Conservation (phyloP, 2,329 filamentous ascomycete species). For the Diaporthe australafricana region DNA sequence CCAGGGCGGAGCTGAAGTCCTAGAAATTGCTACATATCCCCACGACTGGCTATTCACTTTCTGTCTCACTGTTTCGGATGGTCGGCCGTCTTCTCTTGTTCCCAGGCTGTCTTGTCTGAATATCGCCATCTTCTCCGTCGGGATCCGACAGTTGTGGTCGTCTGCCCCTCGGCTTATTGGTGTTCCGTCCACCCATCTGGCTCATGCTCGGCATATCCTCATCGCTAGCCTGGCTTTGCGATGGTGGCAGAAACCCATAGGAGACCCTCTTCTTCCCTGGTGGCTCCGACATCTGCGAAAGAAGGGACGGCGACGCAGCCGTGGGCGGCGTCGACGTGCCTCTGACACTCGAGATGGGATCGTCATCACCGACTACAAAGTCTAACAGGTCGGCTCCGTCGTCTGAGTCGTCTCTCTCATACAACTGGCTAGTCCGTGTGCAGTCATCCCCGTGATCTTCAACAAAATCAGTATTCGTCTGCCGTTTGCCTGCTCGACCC, state of each 20-base stretch:
- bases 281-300: not conserved
- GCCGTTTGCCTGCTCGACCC: not conserved
- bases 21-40: not conserved
- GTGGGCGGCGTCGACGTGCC: conserved; percentile 28
- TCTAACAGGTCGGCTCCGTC: conserved; percentile 63
- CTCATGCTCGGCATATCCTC: conserved; percentile 35
- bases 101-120: conserved; percentile 37
- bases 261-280: not conserved
- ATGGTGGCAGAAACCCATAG: conserved; percentile 1
- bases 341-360: conserved; percentile 30
- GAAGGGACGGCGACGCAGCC: not conserved
- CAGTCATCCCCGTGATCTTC: conserved; percentile 66
- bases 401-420: conserved; percentile 60
- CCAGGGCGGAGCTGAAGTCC: not conserved
- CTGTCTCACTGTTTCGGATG: conserved; percentile 36
- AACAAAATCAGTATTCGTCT: conserved; percentile 47
- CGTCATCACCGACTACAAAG: conserved; percentile 67
- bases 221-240: conserved; percentile 33
- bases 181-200: conserved; percentile 28
- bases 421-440: conserved; percentile 59
- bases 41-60: conserved; percentile 16
- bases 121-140: conserved; percentile 27
- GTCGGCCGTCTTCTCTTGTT: conserved; percentile 37
- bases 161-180: not conserved
- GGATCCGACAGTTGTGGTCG: conserved; percentile 13